phyloP scores from a whole-genome alignment of 371 early-diverging fungal species.

The Thermomucor indicae-seudaticae region DNA sequence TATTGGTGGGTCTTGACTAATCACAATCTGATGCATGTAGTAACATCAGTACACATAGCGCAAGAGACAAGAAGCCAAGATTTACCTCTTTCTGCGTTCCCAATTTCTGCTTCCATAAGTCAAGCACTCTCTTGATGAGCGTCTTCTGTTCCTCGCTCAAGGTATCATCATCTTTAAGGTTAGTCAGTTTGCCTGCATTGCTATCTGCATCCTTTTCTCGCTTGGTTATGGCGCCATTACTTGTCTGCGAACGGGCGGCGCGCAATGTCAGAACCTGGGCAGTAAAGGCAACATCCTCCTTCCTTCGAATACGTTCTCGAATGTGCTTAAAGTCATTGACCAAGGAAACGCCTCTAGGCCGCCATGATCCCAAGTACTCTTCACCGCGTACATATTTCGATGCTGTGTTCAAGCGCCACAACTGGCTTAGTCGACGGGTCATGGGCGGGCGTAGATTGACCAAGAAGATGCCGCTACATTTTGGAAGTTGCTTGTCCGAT shows the following conservation, averaged over 20 bases:
- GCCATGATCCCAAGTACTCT: conserved; percentile 74
- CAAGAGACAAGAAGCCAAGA: background rate
- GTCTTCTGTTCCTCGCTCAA: conserved; percentile 10
- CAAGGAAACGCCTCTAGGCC: conserved; percentile 69
- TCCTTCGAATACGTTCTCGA: conserved; percentile 29
- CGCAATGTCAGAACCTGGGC: conserved; percentile 10
- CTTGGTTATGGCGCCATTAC: conserved; percentile 7
- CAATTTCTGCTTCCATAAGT: conserved; percentile 46
- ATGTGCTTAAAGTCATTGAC: conserved; percentile 58
- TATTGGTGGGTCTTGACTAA: conserved; percentile 49
- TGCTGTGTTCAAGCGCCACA: conserved; percentile 75
- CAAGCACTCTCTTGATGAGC: conserved; percentile 33
- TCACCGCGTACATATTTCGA: conserved; percentile 83
- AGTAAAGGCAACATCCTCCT: conserved; percentile 12
- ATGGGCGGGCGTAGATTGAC: conserved; percentile 55
- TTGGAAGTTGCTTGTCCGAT: conserved; percentile 38
- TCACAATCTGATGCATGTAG: conserved; percentile 25
- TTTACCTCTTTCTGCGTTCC: conserved; percentile 47
- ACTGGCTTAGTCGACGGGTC: conserved; percentile 49
- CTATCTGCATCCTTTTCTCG: conserved; percentile 3
- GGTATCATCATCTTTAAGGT: background rate
- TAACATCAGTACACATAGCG: background rate
- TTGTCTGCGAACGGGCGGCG: conserved; percentile 10
- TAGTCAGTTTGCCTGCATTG: background rate
- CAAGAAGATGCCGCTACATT: conserved; percentile 47